These are phyloP conservation scores for Fagus sylvatica DNA, from an alignment of 306 rosid genomes.

Conservation along the genomic window DNA sequence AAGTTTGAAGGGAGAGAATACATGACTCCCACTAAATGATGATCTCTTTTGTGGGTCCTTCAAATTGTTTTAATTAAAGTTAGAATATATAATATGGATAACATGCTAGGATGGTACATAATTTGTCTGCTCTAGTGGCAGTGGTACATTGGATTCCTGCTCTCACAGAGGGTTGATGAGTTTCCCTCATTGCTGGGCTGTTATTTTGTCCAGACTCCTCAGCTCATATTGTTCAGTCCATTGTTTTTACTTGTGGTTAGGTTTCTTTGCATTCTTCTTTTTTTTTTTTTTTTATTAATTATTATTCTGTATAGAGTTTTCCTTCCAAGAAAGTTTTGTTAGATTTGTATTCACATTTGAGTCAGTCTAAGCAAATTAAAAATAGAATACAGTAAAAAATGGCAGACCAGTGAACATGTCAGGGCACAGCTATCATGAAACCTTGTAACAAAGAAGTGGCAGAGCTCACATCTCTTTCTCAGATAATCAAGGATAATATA, in stretches of 20 bases:
- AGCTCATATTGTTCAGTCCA: slow-evolving; percentile 28
- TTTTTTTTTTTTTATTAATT: slow-evolving; percentile 4
- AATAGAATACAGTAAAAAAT: slow-evolving; percentile 12
- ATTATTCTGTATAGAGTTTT: slow-evolving; percentile 23
- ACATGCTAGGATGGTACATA: slow-evolving; percentile 13
- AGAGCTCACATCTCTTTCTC: neutral
- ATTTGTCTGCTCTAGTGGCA: slow-evolving; percentile 11
- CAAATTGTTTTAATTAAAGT: neutral
- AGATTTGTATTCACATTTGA: slow-evolving; percentile 14
- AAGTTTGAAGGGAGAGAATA: no score
- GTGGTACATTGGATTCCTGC: slow-evolving; percentile 49
- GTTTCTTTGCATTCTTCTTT: slow-evolving; percentile 18
- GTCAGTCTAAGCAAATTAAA: neutral
- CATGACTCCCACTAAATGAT: neutral
- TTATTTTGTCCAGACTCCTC: slow-evolving; percentile 31
- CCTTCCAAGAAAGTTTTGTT: slow-evolving; percentile 3
- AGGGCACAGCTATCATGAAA: slow-evolving; percentile 32
- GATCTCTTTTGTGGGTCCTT: neutral
- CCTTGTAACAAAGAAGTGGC: slow-evolving; percentile 24
- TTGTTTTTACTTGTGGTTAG: slow-evolving; percentile 37
- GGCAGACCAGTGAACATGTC: slow-evolving; percentile 34
- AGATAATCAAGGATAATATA: neutral
- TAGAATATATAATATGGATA: slow-evolving; percentile 16
- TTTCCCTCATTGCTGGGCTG: slow-evolving; percentile 34
- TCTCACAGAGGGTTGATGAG: slow-evolving; percentile 7